A percentile compares a stretch with the other conserved stretches of the same genome.
Conservation (phyloP, 257 asterid species). For the Jacaranda copaia region DNA sequence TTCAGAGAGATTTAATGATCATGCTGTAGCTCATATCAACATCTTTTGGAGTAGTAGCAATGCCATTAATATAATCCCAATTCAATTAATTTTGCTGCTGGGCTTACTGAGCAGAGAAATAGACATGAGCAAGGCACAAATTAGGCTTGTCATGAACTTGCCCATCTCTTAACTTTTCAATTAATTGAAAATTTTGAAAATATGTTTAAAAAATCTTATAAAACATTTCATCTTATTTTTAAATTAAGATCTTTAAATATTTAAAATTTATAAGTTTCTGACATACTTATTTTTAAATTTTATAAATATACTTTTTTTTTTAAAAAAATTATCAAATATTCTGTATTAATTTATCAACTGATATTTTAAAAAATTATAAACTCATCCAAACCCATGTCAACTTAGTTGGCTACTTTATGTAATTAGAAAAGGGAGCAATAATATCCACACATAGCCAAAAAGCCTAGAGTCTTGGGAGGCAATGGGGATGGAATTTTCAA, state of each 20-base stretch:
- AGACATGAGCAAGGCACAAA: background rate
- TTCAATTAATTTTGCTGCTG: background rate
- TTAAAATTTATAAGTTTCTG: too few relatives aligned
- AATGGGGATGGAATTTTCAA: constrained; percentile 26
- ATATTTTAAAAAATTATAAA: too few relatives aligned
- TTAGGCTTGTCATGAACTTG: background rate
- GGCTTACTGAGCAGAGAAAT: background rate
- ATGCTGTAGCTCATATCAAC: background rate
- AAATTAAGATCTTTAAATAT: too few relatives aligned
- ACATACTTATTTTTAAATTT: too few relatives aligned
- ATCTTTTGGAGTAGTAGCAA: background rate
- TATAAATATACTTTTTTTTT: too few relatives aligned
- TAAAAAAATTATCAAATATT: too few relatives aligned
- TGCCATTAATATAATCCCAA: background rate
- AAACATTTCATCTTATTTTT: too few relatives aligned
- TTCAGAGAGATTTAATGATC: background rate
- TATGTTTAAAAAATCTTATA: too few relatives aligned
- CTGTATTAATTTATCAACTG: too few relatives aligned
- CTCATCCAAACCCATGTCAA: background rate
- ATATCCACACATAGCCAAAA: background rate
- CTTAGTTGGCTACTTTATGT: background rate
- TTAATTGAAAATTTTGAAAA: too few relatives aligned
- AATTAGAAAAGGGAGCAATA: constrained; percentile 7
- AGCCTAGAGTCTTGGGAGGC: constrained; percentile 32
- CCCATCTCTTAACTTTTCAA: background rate